These are phyloP conservation scores for Tulasnella sp. DNA, from an alignment of 768 basidiomycete genomes.

Conservation along the genomic window DNA sequence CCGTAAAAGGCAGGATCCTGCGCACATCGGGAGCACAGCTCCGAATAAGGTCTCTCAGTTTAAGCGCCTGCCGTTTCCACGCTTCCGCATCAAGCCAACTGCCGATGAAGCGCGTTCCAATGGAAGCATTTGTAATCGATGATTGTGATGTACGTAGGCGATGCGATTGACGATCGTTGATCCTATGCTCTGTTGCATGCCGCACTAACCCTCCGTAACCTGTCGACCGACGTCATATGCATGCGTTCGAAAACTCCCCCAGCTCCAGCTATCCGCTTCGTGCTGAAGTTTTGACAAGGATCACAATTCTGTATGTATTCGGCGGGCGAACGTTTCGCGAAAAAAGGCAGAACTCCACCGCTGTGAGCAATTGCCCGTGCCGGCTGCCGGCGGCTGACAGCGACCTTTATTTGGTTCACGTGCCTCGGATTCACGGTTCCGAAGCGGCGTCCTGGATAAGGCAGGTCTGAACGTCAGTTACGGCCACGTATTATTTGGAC, in stretches of 20 bases:
- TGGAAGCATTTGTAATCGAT: neutral
- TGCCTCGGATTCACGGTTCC: neutral
- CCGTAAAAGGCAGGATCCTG: neutral
- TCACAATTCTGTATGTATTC: neutral
- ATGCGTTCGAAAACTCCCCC: no score
- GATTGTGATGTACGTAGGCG: neutral
- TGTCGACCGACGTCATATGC: no score
- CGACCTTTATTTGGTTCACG: neutral
- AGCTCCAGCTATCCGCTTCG: no score
- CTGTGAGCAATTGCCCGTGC: neutral
- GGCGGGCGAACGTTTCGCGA: conserved; percentile 4
- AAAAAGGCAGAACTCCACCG: neutral
- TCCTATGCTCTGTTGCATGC: no score
- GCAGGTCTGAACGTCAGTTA: neutral
- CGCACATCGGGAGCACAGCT: neutral
- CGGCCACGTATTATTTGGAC: neutral
- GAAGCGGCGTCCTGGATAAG: neutral
- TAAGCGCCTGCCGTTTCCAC: neutral
- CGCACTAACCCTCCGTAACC: no score
- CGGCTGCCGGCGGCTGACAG: neutral
- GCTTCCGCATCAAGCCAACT: neutral
- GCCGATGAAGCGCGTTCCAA: neutral
- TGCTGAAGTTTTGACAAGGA: no score
- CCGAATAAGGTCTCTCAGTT: neutral
- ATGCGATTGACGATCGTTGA: neutral